A percentile compares a stretch with the other conserved stretches of the same genome.
Evolutionary conservation across 2,329 filamentous ascomycete species (phyloP).

Genomic region (Phoma sp.): DNA sequence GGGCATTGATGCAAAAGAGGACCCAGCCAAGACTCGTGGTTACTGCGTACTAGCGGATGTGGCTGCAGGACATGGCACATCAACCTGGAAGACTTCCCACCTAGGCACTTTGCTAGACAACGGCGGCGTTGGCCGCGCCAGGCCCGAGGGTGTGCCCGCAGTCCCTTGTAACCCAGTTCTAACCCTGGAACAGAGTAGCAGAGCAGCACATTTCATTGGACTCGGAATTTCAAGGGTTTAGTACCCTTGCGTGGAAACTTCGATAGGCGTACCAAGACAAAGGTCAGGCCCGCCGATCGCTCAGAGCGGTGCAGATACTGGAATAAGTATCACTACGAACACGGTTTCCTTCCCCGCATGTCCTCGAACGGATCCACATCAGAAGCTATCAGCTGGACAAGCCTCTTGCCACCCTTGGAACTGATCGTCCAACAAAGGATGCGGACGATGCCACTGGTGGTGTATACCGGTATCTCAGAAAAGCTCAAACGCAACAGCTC

Average conservation of each 20-base stretch:
- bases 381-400: too few species aligned
- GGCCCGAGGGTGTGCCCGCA: constrained; percentile 10
- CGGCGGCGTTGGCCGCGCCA: constrained; percentile 11
- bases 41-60: constrained; percentile 24
- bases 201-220: neutral
- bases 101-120: constrained; percentile 5
- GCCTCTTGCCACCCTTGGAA: too few species aligned
- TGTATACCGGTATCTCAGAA: too few species aligned
- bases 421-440: too few species aligned
- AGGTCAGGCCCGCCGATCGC: neutral
- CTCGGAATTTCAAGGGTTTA: neutral
- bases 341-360: too few species aligned
- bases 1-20: constrained; percentile 17
- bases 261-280: neutral
- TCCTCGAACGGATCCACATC: too few species aligned
- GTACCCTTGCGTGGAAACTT: neutral
- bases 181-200: neutral
- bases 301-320: neutral
- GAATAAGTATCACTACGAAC: neutral
- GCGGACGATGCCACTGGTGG: too few species aligned
- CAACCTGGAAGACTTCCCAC: constrained; percentile 7
- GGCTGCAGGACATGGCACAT: constrained; percentile 22
- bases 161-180: constrained; percentile 4
- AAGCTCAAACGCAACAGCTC: too few species aligned
- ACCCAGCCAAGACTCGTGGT: constrained; percentile 22